A percentile compares a stretch with the other conserved stretches of the same genome.
Evolutionary conservation across 2,329 filamentous ascomycete genomes (phyloP).

Genomic region (Camillea tinctor): DNA sequence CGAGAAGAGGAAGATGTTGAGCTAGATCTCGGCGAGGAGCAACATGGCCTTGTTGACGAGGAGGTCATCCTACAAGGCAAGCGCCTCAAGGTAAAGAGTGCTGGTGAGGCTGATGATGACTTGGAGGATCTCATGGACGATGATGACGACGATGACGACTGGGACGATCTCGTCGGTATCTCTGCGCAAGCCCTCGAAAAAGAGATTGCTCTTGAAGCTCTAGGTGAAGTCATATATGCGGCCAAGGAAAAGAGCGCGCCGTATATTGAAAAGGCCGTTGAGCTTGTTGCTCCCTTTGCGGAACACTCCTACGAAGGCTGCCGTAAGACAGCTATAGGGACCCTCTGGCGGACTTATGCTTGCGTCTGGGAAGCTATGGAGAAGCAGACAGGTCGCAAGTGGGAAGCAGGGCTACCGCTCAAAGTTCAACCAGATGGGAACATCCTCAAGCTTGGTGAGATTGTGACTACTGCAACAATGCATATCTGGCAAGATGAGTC

Average conservation of each 20-base stretch:
- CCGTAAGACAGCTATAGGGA: slow-evolving; percentile 86
- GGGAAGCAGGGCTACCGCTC: slow-evolving; percentile 83
- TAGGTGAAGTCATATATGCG: slow-evolving; percentile 84
- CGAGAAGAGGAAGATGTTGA: slow-evolving; percentile 87
- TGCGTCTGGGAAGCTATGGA: slow-evolving; percentile 88
- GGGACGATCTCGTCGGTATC: slow-evolving; percentile 79
- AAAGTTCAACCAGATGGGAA: slow-evolving; percentile 76
- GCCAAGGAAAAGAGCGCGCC: slow-evolving; percentile 53
- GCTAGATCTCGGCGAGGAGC: slow-evolving; percentile 62
- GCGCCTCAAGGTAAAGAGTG: slow-evolving; percentile 74
- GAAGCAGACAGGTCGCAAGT: slow-evolving; percentile 75
- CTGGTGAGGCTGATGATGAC: slow-evolving; percentile 49
- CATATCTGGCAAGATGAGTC: slow-evolving; percentile 85
- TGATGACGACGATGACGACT: slow-evolving; percentile 77
- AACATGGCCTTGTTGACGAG: slow-evolving; percentile 31
- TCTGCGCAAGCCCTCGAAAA: slow-evolving; percentile 93
- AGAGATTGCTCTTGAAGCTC: slow-evolving; percentile 92
- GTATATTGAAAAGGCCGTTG: slow-evolving; percentile 86
- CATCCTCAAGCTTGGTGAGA: slow-evolving; percentile 79
- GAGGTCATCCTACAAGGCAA: slow-evolving; percentile 71
- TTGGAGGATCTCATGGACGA: slow-evolving; percentile 58
- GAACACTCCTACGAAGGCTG: slow-evolving; percentile 93
- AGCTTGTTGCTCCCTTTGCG: slow-evolving; percentile 74
- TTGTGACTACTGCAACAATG: slow-evolving; percentile 81
- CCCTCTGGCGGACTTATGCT: slow-evolving; percentile 89